phyloP scores from a whole-genome alignment of 2,329 filamentous ascomycete species.

The Claviceps sp. region DNA sequence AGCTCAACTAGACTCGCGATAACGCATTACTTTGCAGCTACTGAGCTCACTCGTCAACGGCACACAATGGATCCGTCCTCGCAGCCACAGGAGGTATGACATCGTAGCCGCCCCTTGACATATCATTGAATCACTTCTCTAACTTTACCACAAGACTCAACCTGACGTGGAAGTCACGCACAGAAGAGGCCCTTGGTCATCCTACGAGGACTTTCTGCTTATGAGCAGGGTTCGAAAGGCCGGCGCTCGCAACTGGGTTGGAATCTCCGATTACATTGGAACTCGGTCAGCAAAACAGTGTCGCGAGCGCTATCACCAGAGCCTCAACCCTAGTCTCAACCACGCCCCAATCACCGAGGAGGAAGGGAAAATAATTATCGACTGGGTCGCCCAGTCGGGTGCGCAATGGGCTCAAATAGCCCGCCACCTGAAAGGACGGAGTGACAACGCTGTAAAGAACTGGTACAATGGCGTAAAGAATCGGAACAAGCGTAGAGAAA shows the following conservation, averaged over 20 bases:
- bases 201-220: slow-evolving; percentile 58
- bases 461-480: slow-evolving; percentile 97
- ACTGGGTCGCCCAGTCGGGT: slow-evolving; percentile 62
- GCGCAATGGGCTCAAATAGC: slow-evolving; percentile 93
- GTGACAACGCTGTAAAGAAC: slow-evolving; percentile 94
- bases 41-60: neutral
- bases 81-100: neutral
- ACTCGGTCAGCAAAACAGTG: slow-evolving; percentile 87
- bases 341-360: slow-evolving; percentile 59
- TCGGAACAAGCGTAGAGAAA: slow-evolving; percentile 42
- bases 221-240: slow-evolving; percentile 56
- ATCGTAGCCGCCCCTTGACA: neutral
- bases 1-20: neutral
- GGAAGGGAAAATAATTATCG: slow-evolving; percentile 62
- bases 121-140: neutral
- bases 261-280: slow-evolving; percentile 62
- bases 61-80: neutral
- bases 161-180: slow-evolving; percentile 7
- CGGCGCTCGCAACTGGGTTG: slow-evolving; percentile 80
- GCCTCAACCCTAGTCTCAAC: slow-evolving; percentile 65
- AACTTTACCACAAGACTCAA: neutral
- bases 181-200: slow-evolving; percentile 67
- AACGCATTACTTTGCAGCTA: neutral
- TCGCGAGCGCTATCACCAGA: slow-evolving; percentile 86
- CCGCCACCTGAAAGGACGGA: slow-evolving; percentile 64